Conservation (phyloP, 2,329 filamentous ascomycete genomes). For the Fusarium transvaalense region DNA sequence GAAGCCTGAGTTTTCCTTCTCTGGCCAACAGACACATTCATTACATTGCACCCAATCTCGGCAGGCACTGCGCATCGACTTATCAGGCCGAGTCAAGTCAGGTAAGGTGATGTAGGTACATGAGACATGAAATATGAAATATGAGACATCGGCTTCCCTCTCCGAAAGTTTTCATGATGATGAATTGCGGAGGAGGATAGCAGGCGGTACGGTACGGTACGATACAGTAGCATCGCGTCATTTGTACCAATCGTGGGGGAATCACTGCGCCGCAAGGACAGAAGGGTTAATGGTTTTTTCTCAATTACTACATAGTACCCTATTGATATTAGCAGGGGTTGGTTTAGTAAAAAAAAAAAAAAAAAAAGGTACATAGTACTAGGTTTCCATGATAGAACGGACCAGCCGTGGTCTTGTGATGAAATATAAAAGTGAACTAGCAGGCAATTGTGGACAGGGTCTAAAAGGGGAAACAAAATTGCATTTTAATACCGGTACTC, state of each 20-base stretch:
- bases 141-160: conserved; percentile 36
- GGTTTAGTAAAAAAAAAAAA: conserved; percentile 42
- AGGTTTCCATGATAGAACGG: conserved; percentile 35
- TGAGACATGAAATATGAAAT: conserved; percentile 27
- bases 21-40: conserved; percentile 4
- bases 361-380: too few species aligned
- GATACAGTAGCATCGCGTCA: conserved; percentile 41
- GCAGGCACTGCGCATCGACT: background rate
- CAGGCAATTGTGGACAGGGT: conserved; percentile 16
- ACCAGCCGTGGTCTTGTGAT: conserved; percentile 48
- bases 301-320: background rate
- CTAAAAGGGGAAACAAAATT: conserved; percentile 32
- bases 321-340: conserved; percentile 32
- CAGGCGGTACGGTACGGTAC: background rate
- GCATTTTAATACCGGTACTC: background rate
- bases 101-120: conserved; percentile 22
- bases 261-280: conserved; percentile 31
- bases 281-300: conserved; percentile 7
- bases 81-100: background rate
- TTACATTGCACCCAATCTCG: conserved; percentile 3
- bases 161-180: conserved; percentile 21
- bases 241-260: conserved; percentile 46
- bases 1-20: conserved; percentile 7
- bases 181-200: conserved; percentile 25
- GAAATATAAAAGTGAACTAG: conserved; percentile 22